These are phyloP conservation scores for Gentiana straminea DNA, from an alignment of 257 asterid species.

Conservation along the genomic window DNA sequence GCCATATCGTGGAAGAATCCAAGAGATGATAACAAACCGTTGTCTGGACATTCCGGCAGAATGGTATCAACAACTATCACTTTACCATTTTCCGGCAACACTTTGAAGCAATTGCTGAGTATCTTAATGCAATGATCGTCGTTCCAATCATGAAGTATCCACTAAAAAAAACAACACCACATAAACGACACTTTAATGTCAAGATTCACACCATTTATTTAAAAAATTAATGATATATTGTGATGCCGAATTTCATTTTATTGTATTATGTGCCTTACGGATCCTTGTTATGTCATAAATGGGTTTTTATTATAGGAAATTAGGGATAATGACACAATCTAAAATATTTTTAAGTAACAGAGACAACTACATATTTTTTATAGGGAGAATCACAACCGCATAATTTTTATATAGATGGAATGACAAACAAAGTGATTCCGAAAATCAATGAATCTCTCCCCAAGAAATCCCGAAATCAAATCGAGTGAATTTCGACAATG, in stretches of 20 bases:
- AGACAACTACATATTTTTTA: too few relatives aligned
- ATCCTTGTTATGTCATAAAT: too few relatives aligned
- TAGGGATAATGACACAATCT: too few relatives aligned
- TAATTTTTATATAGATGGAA: too few relatives aligned
- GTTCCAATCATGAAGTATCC: conserved; percentile 9
- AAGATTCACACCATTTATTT: neutral
- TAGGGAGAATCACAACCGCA: too few relatives aligned
- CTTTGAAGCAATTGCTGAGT: conserved; percentile 14
- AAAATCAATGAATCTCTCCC: too few relatives aligned
- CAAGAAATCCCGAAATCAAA: too few relatives aligned
- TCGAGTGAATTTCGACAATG: too few relatives aligned
- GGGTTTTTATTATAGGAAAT: too few relatives aligned
- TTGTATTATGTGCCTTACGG: neutral
- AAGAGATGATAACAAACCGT: conserved; percentile 2
- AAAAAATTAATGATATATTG: neutral
- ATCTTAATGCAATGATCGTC: conserved; percentile 17
- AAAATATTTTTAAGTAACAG: too few relatives aligned
- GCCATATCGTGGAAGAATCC: conserved; percentile 3
- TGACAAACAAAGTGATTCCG: too few relatives aligned
- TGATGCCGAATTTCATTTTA: neutral
- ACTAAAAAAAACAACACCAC: conserved; percentile 6
- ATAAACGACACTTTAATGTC: too few relatives aligned
- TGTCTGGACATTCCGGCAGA: conserved; percentile 10
- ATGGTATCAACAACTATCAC: conserved; percentile 1
- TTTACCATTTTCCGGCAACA: conserved; percentile 14